A percentile compares a stretch with the other conserved stretches of the same genome.
Conservation (phyloP, 768 basidiomycete species). For the Tylopilus rubrobrunneus region DNA sequence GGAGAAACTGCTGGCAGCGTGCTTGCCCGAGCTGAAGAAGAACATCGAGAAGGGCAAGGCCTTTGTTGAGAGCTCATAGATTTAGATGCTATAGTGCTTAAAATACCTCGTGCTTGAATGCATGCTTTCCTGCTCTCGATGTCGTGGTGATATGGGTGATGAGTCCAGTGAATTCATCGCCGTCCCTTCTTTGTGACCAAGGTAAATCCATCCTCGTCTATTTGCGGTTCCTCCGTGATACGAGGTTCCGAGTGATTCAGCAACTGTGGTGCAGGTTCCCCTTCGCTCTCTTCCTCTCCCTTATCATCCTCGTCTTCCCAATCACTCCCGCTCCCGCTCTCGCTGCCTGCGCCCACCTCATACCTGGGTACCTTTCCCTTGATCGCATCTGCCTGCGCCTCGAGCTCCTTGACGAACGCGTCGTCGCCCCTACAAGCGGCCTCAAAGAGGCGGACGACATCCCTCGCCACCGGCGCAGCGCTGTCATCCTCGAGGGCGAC, state of each 20-base stretch:
- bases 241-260: slow-evolving; percentile 37
- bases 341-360: slow-evolving; percentile 36
- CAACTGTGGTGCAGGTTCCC: slow-evolving; percentile 53
- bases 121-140: neutral
- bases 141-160: neutral
- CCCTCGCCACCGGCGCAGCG: slow-evolving; percentile 65
- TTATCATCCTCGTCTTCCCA: slow-evolving; percentile 37
- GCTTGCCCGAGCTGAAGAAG: slow-evolving; percentile 91
- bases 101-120: slow-evolving; percentile 23
- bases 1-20: slow-evolving; percentile 80
- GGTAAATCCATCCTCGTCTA: slow-evolving; percentile 94
- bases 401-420: slow-evolving; percentile 54
- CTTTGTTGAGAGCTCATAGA: slow-evolving; percentile 52
- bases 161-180: slow-evolving; percentile 24
- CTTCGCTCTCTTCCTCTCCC: slow-evolving; percentile 38
- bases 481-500: slow-evolving; percentile 82
- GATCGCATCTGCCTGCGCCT: slow-evolving; percentile 56
- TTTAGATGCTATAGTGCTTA: slow-evolving; percentile 9
- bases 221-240: slow-evolving; percentile 54
- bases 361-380: slow-evolving; percentile 53
- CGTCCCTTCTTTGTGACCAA: slow-evolving; percentile 61
- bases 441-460: slow-evolving; percentile 69
- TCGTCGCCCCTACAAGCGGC: slow-evolving; percentile 43
- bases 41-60: slow-evolving; percentile 95
- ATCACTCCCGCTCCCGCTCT: slow-evolving; percentile 38